Conservation (phyloP, 495 filamentous ascomycete species). For the Astrocystis sublimbata region DNA sequence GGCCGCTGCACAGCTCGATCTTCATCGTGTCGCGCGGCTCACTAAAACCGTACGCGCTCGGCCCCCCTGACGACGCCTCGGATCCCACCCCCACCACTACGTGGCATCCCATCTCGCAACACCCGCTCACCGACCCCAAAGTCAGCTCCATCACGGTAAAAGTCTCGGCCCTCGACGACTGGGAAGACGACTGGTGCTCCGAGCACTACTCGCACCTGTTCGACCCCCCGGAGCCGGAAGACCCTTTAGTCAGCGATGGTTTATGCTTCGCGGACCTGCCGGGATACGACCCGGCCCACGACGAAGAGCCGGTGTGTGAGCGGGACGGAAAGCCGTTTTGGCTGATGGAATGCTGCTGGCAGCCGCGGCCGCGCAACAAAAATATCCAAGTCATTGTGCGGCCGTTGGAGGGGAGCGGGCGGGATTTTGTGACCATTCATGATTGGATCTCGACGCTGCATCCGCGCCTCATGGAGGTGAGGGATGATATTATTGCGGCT, state of each 20-base stretch:
- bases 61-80: neutral
- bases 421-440: slow-evolving; percentile 29
- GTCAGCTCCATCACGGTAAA: slow-evolving; percentile 19
- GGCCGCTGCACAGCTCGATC: slow-evolving; percentile 21
- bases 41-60: slow-evolving; percentile 14
- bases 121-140: slow-evolving; percentile 22
- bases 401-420: neutral
- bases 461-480: slow-evolving; percentile 25
- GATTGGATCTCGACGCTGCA: slow-evolving; percentile 28
- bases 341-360: slow-evolving; percentile 24
- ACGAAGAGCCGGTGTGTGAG: neutral
- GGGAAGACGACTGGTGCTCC: slow-evolving; percentile 24
- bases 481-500: slow-evolving; percentile 23
- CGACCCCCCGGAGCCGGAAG: neutral
- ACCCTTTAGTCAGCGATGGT: neutral
- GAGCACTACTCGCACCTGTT: slow-evolving; percentile 10
- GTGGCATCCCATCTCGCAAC: slow-evolving; percentile 21
- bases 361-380: slow-evolving; percentile 22
- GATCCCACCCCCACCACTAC: no score
- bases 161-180: slow-evolving; percentile 15
- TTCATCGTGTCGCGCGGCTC: slow-evolving; percentile 10
- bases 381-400: slow-evolving; percentile 13
- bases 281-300: slow-evolving; percentile 13
- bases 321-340: slow-evolving; percentile 11
- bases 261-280: slow-evolving; percentile 17